A percentile compares a stretch with the other conserved stretches of the same genome.
These are phyloP conservation scores for Cystobasidiaceae sp. DNA, from an alignment of 1,284 basidiomycete species.

Conservation along the genomic window DNA sequence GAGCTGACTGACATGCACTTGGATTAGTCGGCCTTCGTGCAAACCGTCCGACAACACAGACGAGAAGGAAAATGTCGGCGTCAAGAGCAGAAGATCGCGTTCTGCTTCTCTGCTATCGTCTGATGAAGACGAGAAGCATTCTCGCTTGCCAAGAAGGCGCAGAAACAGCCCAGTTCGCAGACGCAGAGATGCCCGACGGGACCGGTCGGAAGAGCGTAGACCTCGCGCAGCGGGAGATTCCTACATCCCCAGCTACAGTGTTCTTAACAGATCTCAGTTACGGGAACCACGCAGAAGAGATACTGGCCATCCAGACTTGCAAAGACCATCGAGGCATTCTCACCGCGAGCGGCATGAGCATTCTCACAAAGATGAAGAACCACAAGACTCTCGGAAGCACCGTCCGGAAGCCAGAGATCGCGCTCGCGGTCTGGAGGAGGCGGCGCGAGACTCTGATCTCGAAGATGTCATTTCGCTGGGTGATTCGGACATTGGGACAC, in stretches of 20 bases:
- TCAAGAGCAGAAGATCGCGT: background rate
- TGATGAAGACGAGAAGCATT: too few species aligned
- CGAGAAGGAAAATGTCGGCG: background rate
- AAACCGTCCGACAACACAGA: background rate
- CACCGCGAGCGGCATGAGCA: background rate
- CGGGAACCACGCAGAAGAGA: background rate
- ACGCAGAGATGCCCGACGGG: too few species aligned
- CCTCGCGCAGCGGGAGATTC: background rate
- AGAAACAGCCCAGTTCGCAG: too few species aligned
- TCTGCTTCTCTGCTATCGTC: background rate
- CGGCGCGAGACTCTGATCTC: background rate
- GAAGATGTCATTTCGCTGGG: slow-evolving; percentile 24
- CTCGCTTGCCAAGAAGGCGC: too few species aligned
- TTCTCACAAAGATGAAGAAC: background rate
- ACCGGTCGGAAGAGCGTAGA: too few species aligned
- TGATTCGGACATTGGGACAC: slow-evolving; percentile 3
- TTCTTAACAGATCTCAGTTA: background rate
- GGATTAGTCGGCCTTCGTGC: slow-evolving; percentile 20
- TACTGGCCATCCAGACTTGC: background rate
- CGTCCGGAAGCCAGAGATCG: too few species aligned
- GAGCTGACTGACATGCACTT: too few species aligned
- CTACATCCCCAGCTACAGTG: slow-evolving; percentile 16
- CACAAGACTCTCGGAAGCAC: too few species aligned
- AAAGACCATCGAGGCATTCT: background rate
- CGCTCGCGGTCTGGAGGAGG: too few species aligned